phyloP scores from a whole-genome alignment of 108 stramenopile species.

The Seminavis robusta region DNA sequence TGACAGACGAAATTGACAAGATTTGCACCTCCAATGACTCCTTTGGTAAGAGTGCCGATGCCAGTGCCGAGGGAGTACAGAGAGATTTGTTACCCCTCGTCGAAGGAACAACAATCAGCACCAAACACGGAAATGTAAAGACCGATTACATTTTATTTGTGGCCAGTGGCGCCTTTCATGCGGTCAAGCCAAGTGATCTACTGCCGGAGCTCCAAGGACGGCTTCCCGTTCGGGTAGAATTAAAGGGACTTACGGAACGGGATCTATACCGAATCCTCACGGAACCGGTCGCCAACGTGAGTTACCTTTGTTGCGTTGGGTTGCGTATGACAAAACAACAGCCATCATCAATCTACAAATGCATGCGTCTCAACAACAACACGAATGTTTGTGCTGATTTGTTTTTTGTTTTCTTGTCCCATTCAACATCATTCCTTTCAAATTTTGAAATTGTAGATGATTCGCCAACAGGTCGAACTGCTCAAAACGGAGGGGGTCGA shows the following conservation, averaged over 20 bases:
- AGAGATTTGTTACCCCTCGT: conserved; percentile 96
- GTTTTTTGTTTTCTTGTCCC: too few species aligned
- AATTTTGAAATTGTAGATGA: too few species aligned
- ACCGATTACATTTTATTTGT: conserved; percentile 99
- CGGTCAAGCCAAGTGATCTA: conserved; percentile 95
- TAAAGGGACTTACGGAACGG: conserved; percentile 94
- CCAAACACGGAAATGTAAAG: conserved; percentile 97
- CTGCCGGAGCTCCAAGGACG: conserved; percentile 98
- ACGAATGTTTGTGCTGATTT: too few species aligned
- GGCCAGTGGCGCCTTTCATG: conserved; percentile 92
- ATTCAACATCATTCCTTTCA: too few species aligned
- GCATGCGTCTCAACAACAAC: too few species aligned
- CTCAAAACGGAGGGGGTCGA: conserved; percentile 91
- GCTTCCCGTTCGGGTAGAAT: conserved; percentile 98
- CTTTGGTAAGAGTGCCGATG: conserved; percentile 88
- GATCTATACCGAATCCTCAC: conserved; percentile 99
- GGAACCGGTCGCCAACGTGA: conserved; percentile 95
- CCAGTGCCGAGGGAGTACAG: conserved; percentile 98
- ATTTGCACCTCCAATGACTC: conserved; percentile 85
- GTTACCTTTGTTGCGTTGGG: too few species aligned
- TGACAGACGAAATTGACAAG: too few species aligned
- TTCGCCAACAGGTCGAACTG: conserved; percentile 93
- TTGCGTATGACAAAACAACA: too few species aligned
- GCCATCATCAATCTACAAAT: too few species aligned
- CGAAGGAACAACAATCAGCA: conserved; percentile 95